A percentile compares a stretch with the other conserved stretches of the same genome.
These are phyloP conservation scores for Trichoderma afroharzianum DNA, from an alignment of 2,329 filamentous ascomycete species.

Conservation along the genomic window DNA sequence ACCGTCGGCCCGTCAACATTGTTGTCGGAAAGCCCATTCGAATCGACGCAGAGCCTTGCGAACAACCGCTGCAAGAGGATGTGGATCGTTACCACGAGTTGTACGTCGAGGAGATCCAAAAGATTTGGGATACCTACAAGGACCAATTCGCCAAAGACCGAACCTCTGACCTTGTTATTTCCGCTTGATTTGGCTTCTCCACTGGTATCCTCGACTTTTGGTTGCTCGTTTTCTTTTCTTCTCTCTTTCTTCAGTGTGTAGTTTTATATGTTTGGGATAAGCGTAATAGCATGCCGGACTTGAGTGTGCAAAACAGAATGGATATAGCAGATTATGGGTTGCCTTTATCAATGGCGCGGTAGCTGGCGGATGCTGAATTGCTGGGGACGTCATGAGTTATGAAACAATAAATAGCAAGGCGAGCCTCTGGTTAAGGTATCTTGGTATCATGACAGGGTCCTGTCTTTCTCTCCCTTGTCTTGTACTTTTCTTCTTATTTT, in stretches of 20 bases:
- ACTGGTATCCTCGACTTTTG: not conserved
- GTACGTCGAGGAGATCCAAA: constrained; percentile 72
- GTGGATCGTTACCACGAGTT: constrained; percentile 75
- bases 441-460: too few species aligned
- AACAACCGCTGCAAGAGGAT: constrained; percentile 66
- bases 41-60: constrained; percentile 55
- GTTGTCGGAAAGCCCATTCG: constrained; percentile 81
- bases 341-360: not conserved
- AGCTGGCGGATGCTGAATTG: not conserved
- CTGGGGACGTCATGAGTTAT: not conserved
- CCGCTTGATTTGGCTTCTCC: not conserved
- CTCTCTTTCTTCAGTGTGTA: not conserved
- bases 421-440: not conserved
- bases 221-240: not conserved
- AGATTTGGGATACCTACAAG: constrained; percentile 75
- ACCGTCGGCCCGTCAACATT: constrained; percentile 80
- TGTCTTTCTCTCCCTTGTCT: not conserved
- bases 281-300: not conserved
- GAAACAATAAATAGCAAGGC: not conserved
- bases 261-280: not conserved
- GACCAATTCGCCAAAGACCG: constrained; percentile 65
- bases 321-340: not conserved
- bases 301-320: not conserved
- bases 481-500: too few species aligned
- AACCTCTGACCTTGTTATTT: constrained; percentile 52